Evolutionary conservation across 768 basidiomycete species (phyloP).

Genomic region (Tulasnella sp.): DNA sequence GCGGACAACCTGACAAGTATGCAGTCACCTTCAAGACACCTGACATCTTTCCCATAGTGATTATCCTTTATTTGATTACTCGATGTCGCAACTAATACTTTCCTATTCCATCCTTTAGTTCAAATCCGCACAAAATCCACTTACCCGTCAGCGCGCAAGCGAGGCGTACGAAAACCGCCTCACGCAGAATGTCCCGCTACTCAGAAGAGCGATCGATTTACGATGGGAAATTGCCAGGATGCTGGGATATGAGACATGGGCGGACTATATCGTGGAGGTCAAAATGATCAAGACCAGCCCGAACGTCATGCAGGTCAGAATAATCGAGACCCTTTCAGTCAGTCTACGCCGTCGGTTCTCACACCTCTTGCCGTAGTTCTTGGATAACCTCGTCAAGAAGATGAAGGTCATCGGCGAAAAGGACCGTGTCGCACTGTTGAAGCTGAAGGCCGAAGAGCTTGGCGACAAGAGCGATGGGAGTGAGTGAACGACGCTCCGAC

Average conservation of each 20-base stretch:
- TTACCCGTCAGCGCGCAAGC: conserved; percentile 57
- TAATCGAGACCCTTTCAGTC: conserved; percentile 17
- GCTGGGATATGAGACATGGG: conserved; percentile 71
- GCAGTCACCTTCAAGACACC: conserved; percentile 77
- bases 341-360: conserved; percentile 17
- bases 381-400: conserved; percentile 65
- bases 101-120: conserved; percentile 39
- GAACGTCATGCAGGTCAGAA: conserved; percentile 47
- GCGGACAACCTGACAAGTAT: conserved; percentile 45
- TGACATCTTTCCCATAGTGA: conserved; percentile 63
- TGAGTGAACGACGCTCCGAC: neutral
- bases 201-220: conserved; percentile 58
- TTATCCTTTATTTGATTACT: neutral
- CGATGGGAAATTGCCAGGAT: conserved; percentile 61
- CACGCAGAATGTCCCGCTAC: conserved; percentile 58
- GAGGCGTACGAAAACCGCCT: conserved; percentile 65
- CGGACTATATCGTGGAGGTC: conserved; percentile 73
- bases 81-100: neutral
- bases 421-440: conserved; percentile 59
- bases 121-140: conserved; percentile 66
- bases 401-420: conserved; percentile 62
- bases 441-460: conserved; percentile 69
- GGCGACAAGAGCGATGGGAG: conserved; percentile 32
- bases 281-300: conserved; percentile 76
- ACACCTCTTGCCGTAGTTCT: conserved; percentile 44